Conservation (phyloP, 768 basidiomycete species). For the Leccinum rimulosum region DNA sequence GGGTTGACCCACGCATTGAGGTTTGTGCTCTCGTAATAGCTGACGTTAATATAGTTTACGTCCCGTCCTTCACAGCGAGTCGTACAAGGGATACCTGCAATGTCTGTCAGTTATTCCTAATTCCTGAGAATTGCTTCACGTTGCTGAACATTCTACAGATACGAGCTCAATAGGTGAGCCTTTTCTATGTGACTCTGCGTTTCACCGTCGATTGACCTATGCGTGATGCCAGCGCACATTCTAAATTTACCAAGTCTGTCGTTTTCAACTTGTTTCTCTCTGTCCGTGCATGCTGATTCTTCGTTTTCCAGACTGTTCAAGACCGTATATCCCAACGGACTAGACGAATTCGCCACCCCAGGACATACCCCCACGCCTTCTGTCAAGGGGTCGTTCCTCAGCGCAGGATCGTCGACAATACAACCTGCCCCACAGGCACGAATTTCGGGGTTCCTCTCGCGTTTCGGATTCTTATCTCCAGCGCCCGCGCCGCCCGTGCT, state of each 20-base stretch:
- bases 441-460: conserved; percentile 36
- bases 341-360: conserved; percentile 45
- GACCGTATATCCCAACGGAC: conserved; percentile 60
- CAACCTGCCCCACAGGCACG: conserved; percentile 16
- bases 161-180: conserved; percentile 53
- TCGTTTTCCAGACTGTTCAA: conserved; percentile 54
- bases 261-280: neutral
- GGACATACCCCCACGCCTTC: conserved; percentile 34
- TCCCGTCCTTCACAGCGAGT: conserved; percentile 47
- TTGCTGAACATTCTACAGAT: conserved; percentile 30
- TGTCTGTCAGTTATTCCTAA: conserved; percentile 53
- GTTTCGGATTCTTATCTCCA: conserved; percentile 28
- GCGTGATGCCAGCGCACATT: conserved; percentile 47
- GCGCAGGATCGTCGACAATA: conserved; percentile 16
- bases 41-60: conserved; percentile 4
- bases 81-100: conserved; percentile 76
- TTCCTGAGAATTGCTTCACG: neutral
- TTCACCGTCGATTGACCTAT: conserved; percentile 21
- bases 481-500: conserved; percentile 12
- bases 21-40: conserved; percentile 36
- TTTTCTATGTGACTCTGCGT: neutral
- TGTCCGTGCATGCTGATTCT: conserved; percentile 2
- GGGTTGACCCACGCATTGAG: conserved; percentile 71
- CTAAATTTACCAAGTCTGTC: conserved; percentile 69
- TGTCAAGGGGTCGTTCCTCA: conserved; percentile 32